A percentile compares a stretch with the other conserved stretches of the same genome.
These are phyloP conservation scores for Paxillus rubicundulus DNA, from an alignment of 768 basidiomycete genomes.

Conservation along the genomic window DNA sequence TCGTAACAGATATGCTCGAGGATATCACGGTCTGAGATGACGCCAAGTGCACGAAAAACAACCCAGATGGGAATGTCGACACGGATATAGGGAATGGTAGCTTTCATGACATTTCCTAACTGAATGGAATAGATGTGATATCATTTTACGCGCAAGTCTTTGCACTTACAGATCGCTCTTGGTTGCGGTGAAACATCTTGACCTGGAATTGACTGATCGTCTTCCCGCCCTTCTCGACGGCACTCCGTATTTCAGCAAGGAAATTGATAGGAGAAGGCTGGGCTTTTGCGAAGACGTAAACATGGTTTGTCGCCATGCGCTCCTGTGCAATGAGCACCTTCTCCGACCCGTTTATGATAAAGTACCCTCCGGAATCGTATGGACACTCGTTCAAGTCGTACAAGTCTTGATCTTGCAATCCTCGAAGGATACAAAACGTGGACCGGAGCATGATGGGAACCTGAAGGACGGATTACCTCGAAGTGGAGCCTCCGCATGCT, in stretches of 20 bases:
- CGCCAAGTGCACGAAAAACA: slow-evolving; percentile 95
- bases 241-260: slow-evolving; percentile 94
- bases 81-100: slow-evolving; percentile 96
- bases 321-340: slow-evolving; percentile 99
- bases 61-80: slow-evolving; percentile 99
- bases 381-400: slow-evolving; percentile 97
- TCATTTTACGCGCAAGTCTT: background rate
- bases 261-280: slow-evolving; percentile 95
- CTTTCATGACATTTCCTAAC: slow-evolving; percentile 93
- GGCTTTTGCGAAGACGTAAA: slow-evolving; percentile 98
- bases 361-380: slow-evolving; percentile 98
- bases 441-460: slow-evolving; percentile 98
- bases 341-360: slow-evolving; percentile 99
- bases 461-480: slow-evolving; percentile 39
- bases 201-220: slow-evolving; percentile 97
- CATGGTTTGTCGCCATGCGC: slow-evolving; percentile 98
- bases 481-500: slow-evolving; percentile 3
- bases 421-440: slow-evolving; percentile 89
- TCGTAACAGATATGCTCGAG: slow-evolving; percentile 99
- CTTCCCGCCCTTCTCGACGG: slow-evolving; percentile 97
- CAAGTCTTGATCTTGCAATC: slow-evolving; percentile 72
- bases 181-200: slow-evolving; percentile 91
- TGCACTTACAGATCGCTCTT: slow-evolving; percentile 76
- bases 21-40: slow-evolving; percentile 96
- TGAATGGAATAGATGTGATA: slow-evolving; percentile 27